Evolutionary conservation across 2,329 filamentous ascomycete species (phyloP).

Genomic region (Bretziella fagacearum): DNA sequence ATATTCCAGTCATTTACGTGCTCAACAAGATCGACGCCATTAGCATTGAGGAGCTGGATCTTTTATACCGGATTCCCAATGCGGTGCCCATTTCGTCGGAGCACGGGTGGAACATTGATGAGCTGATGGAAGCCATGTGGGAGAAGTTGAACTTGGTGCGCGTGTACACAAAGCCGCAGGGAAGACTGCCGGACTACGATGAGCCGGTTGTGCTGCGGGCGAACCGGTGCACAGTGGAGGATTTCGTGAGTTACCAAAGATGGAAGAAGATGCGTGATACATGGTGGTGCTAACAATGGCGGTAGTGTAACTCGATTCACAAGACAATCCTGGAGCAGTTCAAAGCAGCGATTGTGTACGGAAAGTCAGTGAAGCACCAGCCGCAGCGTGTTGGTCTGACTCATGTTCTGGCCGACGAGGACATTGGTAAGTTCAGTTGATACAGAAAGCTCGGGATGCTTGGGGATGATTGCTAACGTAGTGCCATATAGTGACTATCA

Average conservation of each 20-base stretch:
- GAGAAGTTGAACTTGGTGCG: slow-evolving; percentile 81
- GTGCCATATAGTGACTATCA: slow-evolving; percentile 9
- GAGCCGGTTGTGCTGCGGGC: slow-evolving; percentile 77
- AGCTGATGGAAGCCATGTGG: slow-evolving; percentile 97
- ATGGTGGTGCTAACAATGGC: not conserved
- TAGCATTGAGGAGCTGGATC: slow-evolving; percentile 89
- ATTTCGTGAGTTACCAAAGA: slow-evolving; percentile 56
- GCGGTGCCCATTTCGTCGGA: slow-evolving; percentile 95
- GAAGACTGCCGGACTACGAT: slow-evolving; percentile 80
- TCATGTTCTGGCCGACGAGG: slow-evolving; percentile 88
- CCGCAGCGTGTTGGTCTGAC: slow-evolving; percentile 83
- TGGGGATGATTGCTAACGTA: not conserved
- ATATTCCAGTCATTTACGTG: slow-evolving; percentile 98
- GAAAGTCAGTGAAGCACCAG: slow-evolving; percentile 96
- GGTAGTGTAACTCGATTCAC: slow-evolving; percentile 88
- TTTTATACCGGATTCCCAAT: slow-evolving; percentile 92
- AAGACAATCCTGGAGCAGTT: slow-evolving; percentile 92
- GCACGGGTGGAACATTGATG: slow-evolving; percentile 94
- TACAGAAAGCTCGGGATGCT: not conserved
- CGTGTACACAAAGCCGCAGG: slow-evolving; percentile 97
- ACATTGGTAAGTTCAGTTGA: slow-evolving; percentile 51
- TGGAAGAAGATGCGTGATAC: not conserved
- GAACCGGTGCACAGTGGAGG: slow-evolving; percentile 75
- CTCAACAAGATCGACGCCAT: slow-evolving; percentile 99
- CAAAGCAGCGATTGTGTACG: slow-evolving; percentile 89